Percentiles rank a stretch among this genome's conserved stretches.
Evolutionary conservation across 1,284 basidiomycete species (phyloP).

Genomic region (Cryptococcus wingfieldii): DNA sequence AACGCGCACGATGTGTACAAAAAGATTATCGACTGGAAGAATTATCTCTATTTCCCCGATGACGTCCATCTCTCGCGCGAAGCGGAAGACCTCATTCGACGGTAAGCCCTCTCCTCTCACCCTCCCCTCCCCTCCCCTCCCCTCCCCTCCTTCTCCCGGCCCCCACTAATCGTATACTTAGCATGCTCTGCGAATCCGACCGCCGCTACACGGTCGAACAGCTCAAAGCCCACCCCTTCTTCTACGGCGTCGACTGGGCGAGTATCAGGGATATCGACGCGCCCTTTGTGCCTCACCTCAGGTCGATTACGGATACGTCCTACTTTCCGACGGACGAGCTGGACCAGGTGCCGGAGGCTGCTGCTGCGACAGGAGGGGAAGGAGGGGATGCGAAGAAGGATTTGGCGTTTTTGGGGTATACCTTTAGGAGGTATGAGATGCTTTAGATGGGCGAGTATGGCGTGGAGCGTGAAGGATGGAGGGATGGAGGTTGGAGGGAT

Average conservation of each 20-base stretch:
- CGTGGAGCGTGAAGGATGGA: not conserved
- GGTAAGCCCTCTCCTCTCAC: conserved; percentile 48
- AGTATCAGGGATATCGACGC: conserved; percentile 88
- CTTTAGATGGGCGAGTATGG: conserved; percentile 5
- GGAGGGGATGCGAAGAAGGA: conserved; percentile 73
- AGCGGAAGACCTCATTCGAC: conserved; percentile 83
- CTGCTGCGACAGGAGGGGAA: conserved; percentile 51
- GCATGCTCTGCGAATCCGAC: conserved; percentile 79
- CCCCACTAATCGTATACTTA: conserved; percentile 10
- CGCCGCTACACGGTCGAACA: conserved; percentile 75
- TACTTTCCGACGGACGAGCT: conserved; percentile 98
- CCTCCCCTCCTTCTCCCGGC: not conserved
- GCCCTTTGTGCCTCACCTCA: conserved; percentile 89
- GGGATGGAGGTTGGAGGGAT: not conserved
- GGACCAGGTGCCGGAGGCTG: conserved; percentile 64
- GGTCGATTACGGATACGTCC: conserved; percentile 87
- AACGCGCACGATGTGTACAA: conserved; percentile 97
- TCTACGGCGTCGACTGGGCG: conserved; percentile 93
- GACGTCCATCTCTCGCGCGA: conserved; percentile 91
- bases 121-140: not conserved
- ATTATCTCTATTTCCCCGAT: conserved; percentile 88
- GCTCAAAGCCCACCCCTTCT: conserved; percentile 92
- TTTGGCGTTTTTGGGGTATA: conserved; percentile 84
- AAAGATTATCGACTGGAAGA: conserved; percentile 95
- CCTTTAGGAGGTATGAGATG: conserved; percentile 19